Base-by-base conservation (phyloP, 2,329 filamentous ascomycete genomes). In the Cordyceps fumosorosea region DNA sequence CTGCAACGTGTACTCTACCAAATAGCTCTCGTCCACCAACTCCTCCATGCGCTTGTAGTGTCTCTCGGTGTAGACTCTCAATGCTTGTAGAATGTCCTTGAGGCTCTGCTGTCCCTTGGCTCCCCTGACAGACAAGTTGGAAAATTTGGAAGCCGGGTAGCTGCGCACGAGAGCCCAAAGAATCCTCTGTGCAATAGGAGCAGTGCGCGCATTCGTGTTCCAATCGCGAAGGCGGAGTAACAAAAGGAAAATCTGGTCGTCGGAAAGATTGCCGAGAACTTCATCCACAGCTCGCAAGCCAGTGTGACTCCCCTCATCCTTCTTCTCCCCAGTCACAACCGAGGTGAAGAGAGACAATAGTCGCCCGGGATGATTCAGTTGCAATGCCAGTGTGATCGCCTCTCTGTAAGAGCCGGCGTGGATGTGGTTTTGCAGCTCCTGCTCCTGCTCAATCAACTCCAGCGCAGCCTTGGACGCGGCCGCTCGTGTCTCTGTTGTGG, bases 181-280 rank as follows among this genome's bases (percentile, higher is more conserved):
- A 16, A 99, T 88, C 40, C 88, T 85, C 75, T 99, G 95, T 1
- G 95, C 90, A 1, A 98, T 86, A 5, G 87, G 84, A 0, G 92
- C 88, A 3, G 91, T 96, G 64, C 91, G 84, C 0, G 91, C 92
- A 69, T 98, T 98, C 5, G 95, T 96, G 73, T 99, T 99, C 95
- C 95, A 99, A 76, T 99, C 95, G 52, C 96, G 84, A 51, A 97
- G 76, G 63, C 95, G 83, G 44, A 93, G 80, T 0, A 99, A 82
- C 16, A 99, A 82, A 7, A 86, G 80, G 75, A 91, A 96, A 16
- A 99, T 83, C 72, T 98, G 93, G 67, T 93, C 89, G 67, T 95
- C 88, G 5, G 88, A 89, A 6, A 99, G 81, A 14, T 79, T 84
- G n/a, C 81, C 84, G 1, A 99, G 80, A 0, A 96, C 93, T 57